Percentiles rank a stretch among this genome's conserved stretches.
These are phyloP conservation scores for Ophiocordyceps unilateralis DNA, from an alignment of 2,329 filamentous ascomycete genomes.

Conservation along the genomic window DNA sequence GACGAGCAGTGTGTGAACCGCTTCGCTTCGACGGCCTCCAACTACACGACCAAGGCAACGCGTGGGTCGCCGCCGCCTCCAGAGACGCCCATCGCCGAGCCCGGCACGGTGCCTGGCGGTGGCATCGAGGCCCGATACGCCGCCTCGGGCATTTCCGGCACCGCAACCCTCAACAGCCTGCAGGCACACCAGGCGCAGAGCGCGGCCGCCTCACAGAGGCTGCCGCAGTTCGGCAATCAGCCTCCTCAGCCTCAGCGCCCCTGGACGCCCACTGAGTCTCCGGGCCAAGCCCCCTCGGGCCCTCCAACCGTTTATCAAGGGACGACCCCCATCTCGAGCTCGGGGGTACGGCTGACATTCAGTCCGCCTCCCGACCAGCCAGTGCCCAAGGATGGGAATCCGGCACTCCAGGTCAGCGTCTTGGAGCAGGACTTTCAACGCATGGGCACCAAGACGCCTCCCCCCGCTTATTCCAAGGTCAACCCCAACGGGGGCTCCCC, in stretches of 20 bases:
- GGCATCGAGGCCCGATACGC: constrained; percentile 87
- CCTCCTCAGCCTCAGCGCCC: constrained; percentile 34
- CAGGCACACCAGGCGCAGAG: constrained; percentile 44
- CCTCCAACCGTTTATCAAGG: constrained; percentile 89
- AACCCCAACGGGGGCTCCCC: constrained; percentile 31
- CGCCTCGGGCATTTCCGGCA: constrained; percentile 75
- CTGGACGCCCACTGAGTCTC: constrained; percentile 89
- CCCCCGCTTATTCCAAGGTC: constrained; percentile 87
- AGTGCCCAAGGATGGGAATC: constrained; percentile 12
- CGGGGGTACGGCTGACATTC: constrained; percentile 24
- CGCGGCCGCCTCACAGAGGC: constrained; percentile 63
- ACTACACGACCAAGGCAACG: constrained; percentile 79
- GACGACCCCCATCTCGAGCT: constrained; percentile 46
- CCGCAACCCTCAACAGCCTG: constrained; percentile 63
- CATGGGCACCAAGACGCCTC: constrained; percentile 67
- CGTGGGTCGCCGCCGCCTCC: constrained; percentile 88
- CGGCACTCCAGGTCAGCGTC: constrained; percentile 44
- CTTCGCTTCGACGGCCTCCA: constrained; percentile 71
- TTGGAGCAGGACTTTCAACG: constrained; percentile 75
- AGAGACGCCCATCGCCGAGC: constrained; percentile 71
- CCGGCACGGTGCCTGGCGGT: constrained; percentile 50
- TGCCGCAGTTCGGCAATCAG: constrained; percentile 53
- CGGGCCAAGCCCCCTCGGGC: constrained; percentile 72
- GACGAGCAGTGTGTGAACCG: constrained; percentile 37
- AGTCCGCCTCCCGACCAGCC: constrained; percentile 24